Percentiles rank a stretch among this genome's conserved stretches.
Conservation (phyloP, 352 stramenopile genomes). For the Peronospora belbahrii region DNA sequence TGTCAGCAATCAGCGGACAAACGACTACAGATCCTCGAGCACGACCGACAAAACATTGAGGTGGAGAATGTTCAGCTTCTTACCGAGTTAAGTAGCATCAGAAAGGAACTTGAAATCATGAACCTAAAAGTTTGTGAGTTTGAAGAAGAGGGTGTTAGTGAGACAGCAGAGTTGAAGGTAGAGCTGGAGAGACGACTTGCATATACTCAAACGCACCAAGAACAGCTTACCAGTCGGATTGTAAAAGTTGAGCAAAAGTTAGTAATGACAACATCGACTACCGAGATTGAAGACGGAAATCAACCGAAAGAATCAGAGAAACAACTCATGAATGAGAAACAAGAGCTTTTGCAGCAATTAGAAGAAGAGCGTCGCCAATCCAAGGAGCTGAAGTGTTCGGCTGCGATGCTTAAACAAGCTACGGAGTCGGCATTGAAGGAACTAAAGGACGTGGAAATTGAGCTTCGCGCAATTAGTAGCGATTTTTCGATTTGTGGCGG, state of each 20-base stretch:
- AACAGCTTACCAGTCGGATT: neutral
- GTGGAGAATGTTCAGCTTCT: slow-evolving; percentile 13
- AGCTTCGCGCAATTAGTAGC: slow-evolving; percentile 8
- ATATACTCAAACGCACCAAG: slow-evolving; percentile 3
- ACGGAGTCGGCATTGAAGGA: slow-evolving; percentile 11
- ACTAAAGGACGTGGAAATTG: slow-evolving; percentile 11
- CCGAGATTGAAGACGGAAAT: neutral
- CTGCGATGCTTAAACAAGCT: slow-evolving; percentile 4
- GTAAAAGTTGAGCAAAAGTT: slow-evolving; percentile 8
- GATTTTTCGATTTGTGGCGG: slow-evolving; percentile 5
- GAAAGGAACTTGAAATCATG: slow-evolving; percentile 4
- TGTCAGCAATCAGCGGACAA: slow-evolving; percentile 18
- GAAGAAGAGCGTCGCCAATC: slow-evolving; percentile 9
- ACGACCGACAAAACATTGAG: slow-evolving; percentile 9
- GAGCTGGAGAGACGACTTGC: neutral
- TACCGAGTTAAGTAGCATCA: slow-evolving; percentile 3
- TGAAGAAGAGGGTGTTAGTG: slow-evolving; percentile 5
- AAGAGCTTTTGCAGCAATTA: slow-evolving; percentile 4
- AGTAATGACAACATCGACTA: neutral
- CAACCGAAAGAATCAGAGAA: neutral
- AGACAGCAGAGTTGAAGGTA: neutral
- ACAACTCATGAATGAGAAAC: slow-evolving; percentile 3
- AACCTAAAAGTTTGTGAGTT: slow-evolving; percentile 2
- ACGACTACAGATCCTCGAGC: slow-evolving; percentile 7
- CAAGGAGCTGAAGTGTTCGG: slow-evolving; percentile 1